Conservation (phyloP, 441 rosid species). For the Melastoma candidum region DNA sequence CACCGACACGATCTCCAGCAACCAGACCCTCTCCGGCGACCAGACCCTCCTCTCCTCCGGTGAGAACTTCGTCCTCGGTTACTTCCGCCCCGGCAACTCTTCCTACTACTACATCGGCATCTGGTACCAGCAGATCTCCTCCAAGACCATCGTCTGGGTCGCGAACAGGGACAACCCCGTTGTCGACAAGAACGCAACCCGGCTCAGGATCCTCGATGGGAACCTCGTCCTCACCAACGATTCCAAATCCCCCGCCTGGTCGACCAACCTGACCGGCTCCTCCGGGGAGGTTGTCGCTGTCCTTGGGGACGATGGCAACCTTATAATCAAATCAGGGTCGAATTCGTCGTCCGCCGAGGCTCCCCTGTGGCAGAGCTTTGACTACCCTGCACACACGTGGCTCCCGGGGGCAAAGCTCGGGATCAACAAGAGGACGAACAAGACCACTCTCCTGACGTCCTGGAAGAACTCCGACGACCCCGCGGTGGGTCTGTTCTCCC, state of each 20-base stretch:
- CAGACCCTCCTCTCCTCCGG: slow-evolving; percentile 26
- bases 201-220: background rate
- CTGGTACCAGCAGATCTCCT: slow-evolving; percentile 39
- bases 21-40: slow-evolving; percentile 30
- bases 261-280: too few relatives aligned
- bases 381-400: background rate
- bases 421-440: rapidly evolving
- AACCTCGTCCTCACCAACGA: background rate
- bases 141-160: slow-evolving; percentile 15
- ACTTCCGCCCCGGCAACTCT: slow-evolving; percentile 36
- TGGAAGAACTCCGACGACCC: background rate
- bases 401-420: background rate
- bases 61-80: slow-evolving; percentile 28
- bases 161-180: background rate
- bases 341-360: background rate
- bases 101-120: slow-evolving; percentile 52
- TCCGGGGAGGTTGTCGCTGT: background rate
- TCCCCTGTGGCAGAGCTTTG: background rate
- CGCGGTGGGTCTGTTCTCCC: background rate
- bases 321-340: background rate
- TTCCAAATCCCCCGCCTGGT: too few relatives aligned
- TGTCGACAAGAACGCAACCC: background rate
- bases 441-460: background rate
- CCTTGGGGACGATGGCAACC: background rate
- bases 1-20: slow-evolving; percentile 22